Evolutionary conservation across 306 rosid genomes (phyloP), one percentile per base, ranked within the genome.

Genomic region (Begonia masoniana): DNA sequence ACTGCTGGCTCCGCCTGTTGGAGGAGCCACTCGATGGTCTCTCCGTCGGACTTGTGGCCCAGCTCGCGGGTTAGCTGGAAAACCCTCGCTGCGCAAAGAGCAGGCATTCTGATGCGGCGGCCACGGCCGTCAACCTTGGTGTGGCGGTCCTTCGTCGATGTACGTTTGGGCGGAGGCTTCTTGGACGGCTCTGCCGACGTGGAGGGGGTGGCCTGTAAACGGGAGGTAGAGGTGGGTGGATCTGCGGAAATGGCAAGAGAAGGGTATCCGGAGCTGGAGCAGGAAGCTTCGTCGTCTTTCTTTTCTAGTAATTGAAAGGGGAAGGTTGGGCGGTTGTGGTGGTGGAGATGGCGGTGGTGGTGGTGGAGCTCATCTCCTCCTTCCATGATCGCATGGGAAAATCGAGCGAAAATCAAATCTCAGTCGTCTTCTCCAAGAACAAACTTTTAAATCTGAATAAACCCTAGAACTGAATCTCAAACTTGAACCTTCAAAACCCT

Each of bases 71-170:
- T 84, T 8, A 87, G 96, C 54, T 88, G 88, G 19, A 81, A 88
- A 50, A 88, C 94, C 12, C 96, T 64, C 2, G 96, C 96, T 0
- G 96, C 96, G 16, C 96, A 88, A 8, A 88, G 77, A 0, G 96
- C 95, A 0, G 95, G 96, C 96, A 88, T 84, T 36, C 96, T 70
- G 39, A 88, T 84, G 21, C 96, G 92, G 43, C 96, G 94, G 45
- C 96, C 95, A 2, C 94, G 81, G 35, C 94, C 94, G 13, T 84
- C 94, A 9, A 84, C 94, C 42, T 84, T 84, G 4, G 94, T 88
- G 72, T 88, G 96, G 10, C 96, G 94, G 73, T 88, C 96, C 46
- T 84, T 88, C 5, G 95, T 84, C 12, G 93, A 84, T 12, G 92
- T 76, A 57, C 97, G 10, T 41, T 88, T 88, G 0, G 97, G 88